Base-by-base conservation (phyloP, 495 filamentous ascomycete genomes). In the Darksidea phi region DNA sequence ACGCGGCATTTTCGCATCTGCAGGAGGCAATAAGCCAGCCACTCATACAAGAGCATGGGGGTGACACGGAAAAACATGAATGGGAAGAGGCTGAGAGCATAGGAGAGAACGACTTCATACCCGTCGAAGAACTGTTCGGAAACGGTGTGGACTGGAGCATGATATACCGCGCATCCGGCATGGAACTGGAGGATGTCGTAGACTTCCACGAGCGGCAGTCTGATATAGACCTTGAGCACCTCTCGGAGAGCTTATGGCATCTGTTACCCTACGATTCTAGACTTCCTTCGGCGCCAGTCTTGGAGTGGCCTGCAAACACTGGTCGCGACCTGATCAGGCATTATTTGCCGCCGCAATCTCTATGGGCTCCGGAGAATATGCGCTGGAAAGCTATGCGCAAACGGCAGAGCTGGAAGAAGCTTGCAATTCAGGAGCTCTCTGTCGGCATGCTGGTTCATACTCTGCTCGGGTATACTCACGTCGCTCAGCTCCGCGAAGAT, bases 1-100 rank as follows among this genome's bases (percentile, higher is more conserved):
- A 90, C 58, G 63, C 60, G 51, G 75, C 77, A 8, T 81, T 88
- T 48, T 73, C 78, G 34, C 74, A 79, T 36, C 77, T 79, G 26
- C 77, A 73, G 58, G 71, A 72, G 13, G 73, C 79, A 20, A 46
- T 81, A 45, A 23, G 10, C 42, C 10, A 18, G 49, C 12, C 5
- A 6, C 2, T 15, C 13, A 21, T 24, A 23, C 21, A 28, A 20
- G 43, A 48, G 28, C 28, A 25, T 2, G 23, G n/a, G 1, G 43
- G 18, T 20, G 41, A 4, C 41, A 43, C 41, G 3, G 41, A 15
- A 43, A 20, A 43, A 21, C 7, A 15, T 48, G 38, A 41, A 18
- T 21, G 42, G 11, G 32, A 23, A 23, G 24, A 28, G 46, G 34
- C 15, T 1, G 38, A 10, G 6, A 18, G 36, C 8, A 32, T 32